Percentiles rank a stretch among this genome's conserved stretches.
Evolutionary conservation across 1,284 basidiomycete species (phyloP).

Genomic region (Sphagnurus paluster): DNA sequence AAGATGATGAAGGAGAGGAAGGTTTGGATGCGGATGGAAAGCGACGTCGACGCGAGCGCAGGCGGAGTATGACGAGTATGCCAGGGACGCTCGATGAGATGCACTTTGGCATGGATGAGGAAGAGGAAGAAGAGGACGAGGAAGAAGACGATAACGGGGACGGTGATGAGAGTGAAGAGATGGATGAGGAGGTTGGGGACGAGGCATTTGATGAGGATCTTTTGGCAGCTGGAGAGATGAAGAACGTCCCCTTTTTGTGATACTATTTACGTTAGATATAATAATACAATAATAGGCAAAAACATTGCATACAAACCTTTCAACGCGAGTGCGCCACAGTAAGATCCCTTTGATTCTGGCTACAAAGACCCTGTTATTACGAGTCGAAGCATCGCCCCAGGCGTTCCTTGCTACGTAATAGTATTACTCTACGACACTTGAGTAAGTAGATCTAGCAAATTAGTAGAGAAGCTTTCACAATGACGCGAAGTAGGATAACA

Average conservation of each 20-base stretch:
- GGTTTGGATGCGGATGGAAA: slow-evolving; percentile 36
- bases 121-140: slow-evolving; percentile 34
- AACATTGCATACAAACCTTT: neutral
- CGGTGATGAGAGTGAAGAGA: slow-evolving; percentile 30
- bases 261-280: no score
- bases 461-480: neutral
- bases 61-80: slow-evolving; percentile 76
- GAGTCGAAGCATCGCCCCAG: neutral
- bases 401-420: neutral
- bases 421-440: neutral
- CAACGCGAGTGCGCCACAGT: neutral
- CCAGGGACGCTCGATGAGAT: slow-evolving; percentile 72
- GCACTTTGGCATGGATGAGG: slow-evolving; percentile 54
- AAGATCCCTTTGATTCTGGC: no score
- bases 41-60: slow-evolving; percentile 41
- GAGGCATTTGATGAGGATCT: slow-evolving; percentile 78
- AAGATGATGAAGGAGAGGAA: slow-evolving; percentile 48
- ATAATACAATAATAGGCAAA: no score
- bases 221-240: slow-evolving; percentile 78
- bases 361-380: no score
- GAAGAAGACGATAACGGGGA: slow-evolving; percentile 27
- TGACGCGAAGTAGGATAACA: neutral
- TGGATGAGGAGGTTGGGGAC: slow-evolving; percentile 53
- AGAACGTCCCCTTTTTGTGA: slow-evolving; percentile 73
- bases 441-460: slow-evolving; percentile 1